Percentiles rank a stretch among this genome's conserved stretches.
Conservation (phyloP, 1,284 basidiomycete genomes). For the Ustilago esculenta region DNA sequence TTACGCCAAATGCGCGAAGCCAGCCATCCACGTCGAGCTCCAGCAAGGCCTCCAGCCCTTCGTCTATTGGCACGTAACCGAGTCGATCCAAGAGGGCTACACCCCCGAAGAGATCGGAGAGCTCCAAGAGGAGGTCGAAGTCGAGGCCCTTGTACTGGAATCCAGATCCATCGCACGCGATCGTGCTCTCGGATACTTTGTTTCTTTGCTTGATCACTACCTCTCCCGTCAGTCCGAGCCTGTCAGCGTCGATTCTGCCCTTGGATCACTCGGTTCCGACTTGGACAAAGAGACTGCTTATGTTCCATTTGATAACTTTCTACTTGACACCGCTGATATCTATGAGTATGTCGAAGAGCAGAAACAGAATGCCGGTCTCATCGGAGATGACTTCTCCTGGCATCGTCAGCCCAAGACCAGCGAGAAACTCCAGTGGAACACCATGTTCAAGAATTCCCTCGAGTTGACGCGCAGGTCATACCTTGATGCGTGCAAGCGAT, state of each 20-base stretch:
- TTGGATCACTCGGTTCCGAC: conserved; percentile 7
- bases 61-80: conserved; percentile 38
- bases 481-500: conserved; percentile 22
- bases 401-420: not conserved
- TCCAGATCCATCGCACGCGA: conserved; percentile 26
- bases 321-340: conserved; percentile 19
- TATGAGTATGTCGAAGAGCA: conserved; percentile 33
- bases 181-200: conserved; percentile 28
- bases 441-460: conserved; percentile 18
- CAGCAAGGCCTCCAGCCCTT: conserved; percentile 32
- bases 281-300: not conserved
- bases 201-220: conserved; percentile 22
- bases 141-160: conserved; percentile 40
- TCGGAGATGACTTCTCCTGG: conserved; percentile 33
- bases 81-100: conserved; percentile 34
- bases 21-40: conserved; percentile 22
- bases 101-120: conserved; percentile 21
- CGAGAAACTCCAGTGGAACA: conserved; percentile 21
- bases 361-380: conserved; percentile 14
- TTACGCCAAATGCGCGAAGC: conserved; percentile 14
- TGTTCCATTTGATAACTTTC: conserved; percentile 10
- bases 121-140: conserved; percentile 28
- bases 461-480: conserved; percentile 21
- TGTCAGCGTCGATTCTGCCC: not conserved
- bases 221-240: conserved; percentile 8